Conservation (phyloP, 192 early-diverging fungal genomes). For the Umbelopsis sp. region DNA sequence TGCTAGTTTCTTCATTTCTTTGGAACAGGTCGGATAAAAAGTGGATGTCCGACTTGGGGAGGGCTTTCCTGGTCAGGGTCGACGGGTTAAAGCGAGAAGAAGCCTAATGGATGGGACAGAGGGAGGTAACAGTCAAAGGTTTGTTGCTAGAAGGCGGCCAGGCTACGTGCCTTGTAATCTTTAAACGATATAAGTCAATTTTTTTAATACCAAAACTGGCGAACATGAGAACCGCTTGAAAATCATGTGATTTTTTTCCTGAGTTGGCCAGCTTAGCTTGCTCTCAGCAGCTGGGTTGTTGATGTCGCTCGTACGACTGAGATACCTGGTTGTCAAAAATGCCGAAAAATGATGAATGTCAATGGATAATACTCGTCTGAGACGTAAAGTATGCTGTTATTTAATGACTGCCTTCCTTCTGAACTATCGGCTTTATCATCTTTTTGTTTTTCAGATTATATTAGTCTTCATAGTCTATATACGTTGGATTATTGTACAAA, state of each 20-base stretch:
- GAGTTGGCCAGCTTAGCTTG: not conserved
- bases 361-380: conserved; percentile 15
- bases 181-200: too few species aligned
- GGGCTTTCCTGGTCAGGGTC: too few species aligned
- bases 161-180: too few species aligned
- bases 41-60: too few species aligned
- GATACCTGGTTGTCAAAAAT: not conserved
- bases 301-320: conserved; percentile 2
- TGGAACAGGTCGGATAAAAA: too few species aligned
- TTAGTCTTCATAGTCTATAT: not conserved
- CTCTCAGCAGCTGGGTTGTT: not conserved
- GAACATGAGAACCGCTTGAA: too few species aligned
- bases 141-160: too few species aligned
- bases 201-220: too few species aligned
- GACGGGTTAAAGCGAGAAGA: too few species aligned
- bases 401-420: conserved; percentile 24
- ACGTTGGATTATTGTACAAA: not conserved
- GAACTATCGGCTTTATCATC: not conserved
- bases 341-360: conserved; percentile 18
- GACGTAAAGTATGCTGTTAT: conserved; percentile 20
- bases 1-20: too few species aligned
- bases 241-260: not conserved
- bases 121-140: too few species aligned
- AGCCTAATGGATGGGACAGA: too few species aligned
- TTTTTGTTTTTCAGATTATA: not conserved